A percentile compares a stretch with the other conserved stretches of the same genome.
These are phyloP conservation scores for Sphagnum contortum DNA, from an alignment of 225 moss, liverwort and hornwort genomes.

Conservation along the genomic window DNA sequence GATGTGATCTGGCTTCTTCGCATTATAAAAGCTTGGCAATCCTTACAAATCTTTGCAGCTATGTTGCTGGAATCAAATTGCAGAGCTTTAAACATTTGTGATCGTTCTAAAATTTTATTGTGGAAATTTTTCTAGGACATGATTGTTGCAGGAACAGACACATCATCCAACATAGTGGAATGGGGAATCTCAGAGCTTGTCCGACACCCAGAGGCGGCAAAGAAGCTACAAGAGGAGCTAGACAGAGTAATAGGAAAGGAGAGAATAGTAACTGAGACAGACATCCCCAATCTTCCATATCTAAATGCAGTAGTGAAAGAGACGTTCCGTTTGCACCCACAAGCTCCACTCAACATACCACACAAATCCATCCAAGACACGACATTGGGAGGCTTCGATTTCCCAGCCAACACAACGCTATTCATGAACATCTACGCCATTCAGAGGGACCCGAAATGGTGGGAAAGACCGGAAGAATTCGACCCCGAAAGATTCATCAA, in stretches of 20 bases:
- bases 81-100: too few species aligned
- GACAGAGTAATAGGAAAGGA: constrained; percentile 16
- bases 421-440: constrained; percentile 35
- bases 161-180: too few species aligned
- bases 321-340: constrained; percentile 14
- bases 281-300: constrained; percentile 14
- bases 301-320: constrained; percentile 21
- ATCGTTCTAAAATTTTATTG: too few species aligned
- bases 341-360: constrained; percentile 23
- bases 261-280: constrained; percentile 17
- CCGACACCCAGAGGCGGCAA: too few species aligned
- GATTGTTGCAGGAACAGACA: too few species aligned
- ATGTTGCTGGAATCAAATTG: too few species aligned
- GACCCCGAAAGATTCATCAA: constrained; percentile 28
- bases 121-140: too few species aligned
- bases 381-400: constrained; percentile 25
- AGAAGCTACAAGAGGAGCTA: constrained; percentile 4
- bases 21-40: too few species aligned
- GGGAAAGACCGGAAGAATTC: constrained; percentile 31
- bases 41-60: too few species aligned
- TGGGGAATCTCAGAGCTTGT: too few species aligned
- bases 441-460: constrained; percentile 23
- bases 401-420: constrained; percentile 24
- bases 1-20: too few species aligned
- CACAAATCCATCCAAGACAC: constrained; percentile 19